Evolutionary conservation across 1,139 yeast genomes (phyloP), one percentile per base, ranked within the genome.

Genomic region (Magnusiomyces ingens): DNA sequence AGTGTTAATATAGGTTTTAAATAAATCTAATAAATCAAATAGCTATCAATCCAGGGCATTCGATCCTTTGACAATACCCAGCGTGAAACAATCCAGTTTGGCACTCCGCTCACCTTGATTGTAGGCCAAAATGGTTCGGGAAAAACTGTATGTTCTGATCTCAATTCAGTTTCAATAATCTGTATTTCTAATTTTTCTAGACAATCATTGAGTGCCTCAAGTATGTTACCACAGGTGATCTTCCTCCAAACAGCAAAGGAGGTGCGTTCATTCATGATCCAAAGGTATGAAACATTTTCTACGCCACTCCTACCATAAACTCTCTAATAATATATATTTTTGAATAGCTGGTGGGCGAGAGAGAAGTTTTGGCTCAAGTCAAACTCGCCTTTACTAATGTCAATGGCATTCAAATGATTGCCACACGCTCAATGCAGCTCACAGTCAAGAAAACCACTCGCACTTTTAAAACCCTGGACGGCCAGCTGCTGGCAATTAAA

Each of bases 101-200:
- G 93, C 11, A 80, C 81, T 48, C 99, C 99, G 0, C 71, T 94
- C 63, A 94, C 99, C 0, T 75, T 94, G 53, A 93, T 94, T 55
- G 96, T 95, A 50, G 99, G 99, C 0, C 89, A 87, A 57, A 94
- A 94, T 71, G 99, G 99, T 44, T 85, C 96, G 42, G 99, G 99
- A n/a, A 94, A 94, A 67, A 94, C 99, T 0, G 73, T 69, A 58
- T 37, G 71, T 59, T 11, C 10, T 40, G 10, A 3, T n/a, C 6
- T 8, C 10, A 17, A 8, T 12, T 40, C 21, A 12, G 2, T 6
- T 42, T 4, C 13, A 35, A 15, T 3, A 37, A 21, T n/a, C n/a
- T n/a, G 2, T 6, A 17, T 38, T 40, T 41, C 37, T 22, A 19
- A 17, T 10, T 19, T 11, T 38, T 17, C 45, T 37, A 70, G 58